A percentile compares a stretch with the other conserved stretches of the same genome.
Conservation (phyloP, 2,329 filamentous ascomycete species). For the Achaetomium macrosporum region DNA sequence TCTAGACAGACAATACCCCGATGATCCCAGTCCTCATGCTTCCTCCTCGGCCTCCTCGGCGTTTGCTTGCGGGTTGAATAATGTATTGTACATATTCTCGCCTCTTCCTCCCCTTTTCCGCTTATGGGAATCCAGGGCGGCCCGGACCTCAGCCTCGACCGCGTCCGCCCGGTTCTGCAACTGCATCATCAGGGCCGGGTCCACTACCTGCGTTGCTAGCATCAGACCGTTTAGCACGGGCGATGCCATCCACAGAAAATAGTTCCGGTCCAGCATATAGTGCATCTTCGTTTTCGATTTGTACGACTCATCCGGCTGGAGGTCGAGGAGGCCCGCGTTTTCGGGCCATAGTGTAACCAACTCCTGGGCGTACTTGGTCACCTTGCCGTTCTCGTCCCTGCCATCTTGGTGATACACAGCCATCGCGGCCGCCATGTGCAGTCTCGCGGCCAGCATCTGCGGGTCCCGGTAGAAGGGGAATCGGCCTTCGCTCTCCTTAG, state of each 20-base stretch:
- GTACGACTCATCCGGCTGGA: conserved; percentile 34
- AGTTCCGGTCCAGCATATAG: conserved; percentile 32
- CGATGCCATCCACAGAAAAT: conserved; percentile 32
- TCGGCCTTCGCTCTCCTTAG: not conserved
- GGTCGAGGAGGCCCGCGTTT: conserved; percentile 30
- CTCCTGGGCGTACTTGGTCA: conserved; percentile 33
- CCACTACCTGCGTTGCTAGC: conserved; percentile 38
- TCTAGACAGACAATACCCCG: not conserved
- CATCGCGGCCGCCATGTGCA: conserved; percentile 40
- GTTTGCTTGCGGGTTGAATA: conserved; percentile 26
- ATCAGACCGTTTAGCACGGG: conserved; percentile 41
- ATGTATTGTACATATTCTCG: conserved; percentile 28
- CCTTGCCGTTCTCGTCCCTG: conserved; percentile 30
- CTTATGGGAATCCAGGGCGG: conserved; percentile 11
- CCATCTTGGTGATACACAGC: conserved; percentile 31
- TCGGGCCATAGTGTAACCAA: conserved; percentile 39
- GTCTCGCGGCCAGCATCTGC: conserved; percentile 36
- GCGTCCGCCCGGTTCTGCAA: conserved; percentile 36
- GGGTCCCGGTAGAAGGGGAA: conserved; percentile 38
- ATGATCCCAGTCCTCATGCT: not conserved
- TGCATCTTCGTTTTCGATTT: conserved; percentile 22
- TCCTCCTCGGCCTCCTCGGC: conserved; percentile 1
- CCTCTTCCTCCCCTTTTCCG: conserved; percentile 14
- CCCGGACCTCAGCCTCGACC: conserved; percentile 26
- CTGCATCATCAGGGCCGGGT: conserved; percentile 31